These are phyloP conservation scores for Yarrowia porcina DNA, from an alignment of 805 yeast genomes.

Conservation along the genomic window DNA sequence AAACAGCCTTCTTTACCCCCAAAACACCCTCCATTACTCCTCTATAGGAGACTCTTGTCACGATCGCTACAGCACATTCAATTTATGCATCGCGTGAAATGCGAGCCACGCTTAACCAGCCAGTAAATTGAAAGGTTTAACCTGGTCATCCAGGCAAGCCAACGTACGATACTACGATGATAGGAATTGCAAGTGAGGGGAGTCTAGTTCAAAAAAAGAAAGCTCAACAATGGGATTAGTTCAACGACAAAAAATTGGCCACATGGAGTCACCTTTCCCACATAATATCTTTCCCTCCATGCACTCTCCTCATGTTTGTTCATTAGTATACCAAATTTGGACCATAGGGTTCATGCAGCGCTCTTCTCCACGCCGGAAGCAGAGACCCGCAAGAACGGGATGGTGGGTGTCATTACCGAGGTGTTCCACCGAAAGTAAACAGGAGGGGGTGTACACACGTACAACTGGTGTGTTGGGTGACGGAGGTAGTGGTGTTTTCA, in stretches of 20 bases:
- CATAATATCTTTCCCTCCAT: no score
- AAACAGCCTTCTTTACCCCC: no score
- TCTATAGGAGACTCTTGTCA: no score
- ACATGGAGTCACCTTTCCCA: no score
- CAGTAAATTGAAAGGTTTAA: slow-evolving; percentile 1
- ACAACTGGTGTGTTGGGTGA: no score
- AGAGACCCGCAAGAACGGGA: neutral
- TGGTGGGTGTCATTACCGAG: slow-evolving; percentile 20
- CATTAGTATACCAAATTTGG: slow-evolving; percentile 8
- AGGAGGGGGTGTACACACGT: neutral
- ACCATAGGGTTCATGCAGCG: slow-evolving; percentile 5
- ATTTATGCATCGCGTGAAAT: slow-evolving; percentile 23
- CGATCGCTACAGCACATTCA: slow-evolving; percentile 16
- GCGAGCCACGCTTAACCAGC: slow-evolving; percentile 24
- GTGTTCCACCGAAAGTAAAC: neutral
- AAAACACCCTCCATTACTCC: neutral
- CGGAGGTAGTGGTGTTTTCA: no score
- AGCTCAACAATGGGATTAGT: no score
- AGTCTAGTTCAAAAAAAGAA: no score
- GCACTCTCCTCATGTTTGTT: neutral
- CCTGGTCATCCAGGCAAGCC: no score
- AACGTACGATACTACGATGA: no score
- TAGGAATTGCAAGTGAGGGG: no score
- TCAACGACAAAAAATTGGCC: no score
- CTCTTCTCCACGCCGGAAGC: slow-evolving; percentile 5